A percentile compares a stretch with the other conserved stretches of the same genome.
These are phyloP conservation scores for Fomitopsis serialis DNA, from an alignment of 768 basidiomycete genomes.

Conservation along the genomic window DNA sequence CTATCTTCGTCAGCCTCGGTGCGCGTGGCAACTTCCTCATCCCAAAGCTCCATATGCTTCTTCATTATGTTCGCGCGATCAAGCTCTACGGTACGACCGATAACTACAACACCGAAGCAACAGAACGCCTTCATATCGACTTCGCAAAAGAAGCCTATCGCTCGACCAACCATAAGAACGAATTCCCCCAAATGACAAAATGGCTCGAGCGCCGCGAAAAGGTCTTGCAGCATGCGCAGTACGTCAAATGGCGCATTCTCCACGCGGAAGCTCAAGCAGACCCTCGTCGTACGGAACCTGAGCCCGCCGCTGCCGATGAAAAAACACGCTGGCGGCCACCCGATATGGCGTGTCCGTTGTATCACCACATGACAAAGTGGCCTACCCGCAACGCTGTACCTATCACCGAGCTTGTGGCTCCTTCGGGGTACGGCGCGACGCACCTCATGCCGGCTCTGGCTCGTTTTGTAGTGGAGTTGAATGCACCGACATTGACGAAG, in stretches of 20 bases:
- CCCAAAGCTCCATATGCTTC: conserved; percentile 17
- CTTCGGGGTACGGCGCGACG: background rate
- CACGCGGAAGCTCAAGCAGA: background rate
- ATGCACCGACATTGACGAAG: background rate
- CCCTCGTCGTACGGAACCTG: too few relatives aligned
- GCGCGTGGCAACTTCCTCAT: conserved; percentile 16
- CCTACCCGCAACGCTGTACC: background rate
- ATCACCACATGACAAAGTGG: conserved; percentile 1
- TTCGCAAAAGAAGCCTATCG: too few relatives aligned
- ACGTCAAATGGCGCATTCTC: conserved; percentile 7
- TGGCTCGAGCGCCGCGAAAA: conserved; percentile 13
- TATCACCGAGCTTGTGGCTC: background rate
- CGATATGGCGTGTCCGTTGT: background rate
- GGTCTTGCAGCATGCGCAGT: conserved; percentile 5
- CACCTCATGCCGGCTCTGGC: conserved; percentile 4
- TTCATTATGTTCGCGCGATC: conserved; percentile 16
- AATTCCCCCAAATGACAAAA: conserved; percentile 11
- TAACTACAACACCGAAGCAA: too few relatives aligned
- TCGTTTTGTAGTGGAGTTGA: conserved; percentile 1
- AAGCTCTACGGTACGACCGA: conserved; percentile 13
- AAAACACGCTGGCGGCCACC: background rate
- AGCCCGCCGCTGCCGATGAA: background rate
- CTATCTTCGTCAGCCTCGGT: conserved; percentile 18
- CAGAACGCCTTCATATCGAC: too few relatives aligned
- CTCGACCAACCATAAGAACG: conserved; percentile 11